Base-by-base conservation (phyloP, 495 filamentous ascomycete genomes). In the Extremus antarcticus region DNA sequence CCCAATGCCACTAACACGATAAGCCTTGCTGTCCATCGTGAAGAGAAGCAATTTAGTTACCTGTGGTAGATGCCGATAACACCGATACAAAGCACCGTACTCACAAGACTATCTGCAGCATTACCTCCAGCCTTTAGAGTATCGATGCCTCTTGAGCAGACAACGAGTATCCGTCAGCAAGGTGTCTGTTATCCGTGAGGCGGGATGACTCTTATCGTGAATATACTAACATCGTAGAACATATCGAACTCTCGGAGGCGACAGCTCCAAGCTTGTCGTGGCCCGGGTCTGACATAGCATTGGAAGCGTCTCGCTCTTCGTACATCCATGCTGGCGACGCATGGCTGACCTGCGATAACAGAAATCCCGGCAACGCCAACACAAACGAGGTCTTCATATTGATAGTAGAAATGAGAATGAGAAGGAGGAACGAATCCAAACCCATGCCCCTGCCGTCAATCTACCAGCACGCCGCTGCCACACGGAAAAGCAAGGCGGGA, bases 161-260 rank as follows among this genome's bases (percentile, higher is more conserved):
- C n/a, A n/a, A n/a, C n/a, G n/a, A n/a, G n/a, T n/a, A n/a, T n/a
- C n/a, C n/a, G n/a, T n/a, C n/a, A n/a, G n/a, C n/a, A n/a, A n/a
- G n/a, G n/a, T n/a, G n/a, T n/a, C n/a, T n/a, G n/a, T n/a, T n/a
- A n/a, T n/a, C n/a, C n/a, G n/a, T n/a, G n/a, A n/a, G n/a, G n/a
- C n/a, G n/a, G n/a, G n/a, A n/a, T n/a, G n/a, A n/a, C n/a, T n/a
- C n/a, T n/a, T n/a, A n/a, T n/a, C n/a, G n/a, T n/a, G n/a, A n/a
- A n/a, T n/a, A n/a, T n/a, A n/a, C n/a, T n/a, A n/a, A n/a, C n/a
- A 92, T 81, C 19, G 80, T 66, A 58, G 85, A 90, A 61, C 90
- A 94, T 60, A 86, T 76, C 0, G 74, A 68, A 59, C 77, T 89
- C 65, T 94, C 87, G 35, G 80, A 84, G 1, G 89, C 86, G n/a